These are phyloP conservation scores for Dictyostelium firmibasis DNA, from an alignment of 78 protist species.

Conservation along the genomic window DNA sequence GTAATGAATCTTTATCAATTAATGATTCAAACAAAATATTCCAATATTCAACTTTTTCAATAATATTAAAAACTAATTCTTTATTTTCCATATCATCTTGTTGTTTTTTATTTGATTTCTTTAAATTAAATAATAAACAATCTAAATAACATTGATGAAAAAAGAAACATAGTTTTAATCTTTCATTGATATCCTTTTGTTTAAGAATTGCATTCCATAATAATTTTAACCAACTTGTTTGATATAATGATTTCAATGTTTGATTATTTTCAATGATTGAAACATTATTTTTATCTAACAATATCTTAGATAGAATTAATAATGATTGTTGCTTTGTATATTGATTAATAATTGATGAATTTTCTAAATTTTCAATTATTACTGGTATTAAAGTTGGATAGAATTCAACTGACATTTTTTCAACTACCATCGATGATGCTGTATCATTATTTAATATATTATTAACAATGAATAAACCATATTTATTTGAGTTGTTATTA, in stretches of 20 bases:
- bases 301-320: neutral
- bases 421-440: too few relatives aligned
- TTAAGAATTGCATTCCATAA: constrained; percentile 10
- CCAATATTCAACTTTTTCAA: neutral
- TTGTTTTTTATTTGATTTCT: neutral
- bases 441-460: neutral
- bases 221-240: constrained; percentile 1
- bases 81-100: neutral
- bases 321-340: constrained; percentile 32
- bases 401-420: neutral
- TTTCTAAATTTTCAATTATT: constrained; percentile 15
- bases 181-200: constrained; percentile 29
- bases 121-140: neutral
- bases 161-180: constrained; percentile 28
- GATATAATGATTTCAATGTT: neutral
- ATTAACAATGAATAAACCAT: neutral
- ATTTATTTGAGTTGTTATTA: neutral
- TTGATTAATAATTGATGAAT: constrained; percentile 6
- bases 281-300: neutral
- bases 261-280: neutral
- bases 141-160: constrained; percentile 24
- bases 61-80: constrained; percentile 12
- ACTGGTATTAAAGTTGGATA: neutral
- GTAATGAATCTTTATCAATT: constrained; percentile 58
- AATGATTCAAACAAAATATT: constrained; percentile 8